phyloP scores from a whole-genome alignment of 73 alveolate species.

The Paramecium bursaria region DNA sequence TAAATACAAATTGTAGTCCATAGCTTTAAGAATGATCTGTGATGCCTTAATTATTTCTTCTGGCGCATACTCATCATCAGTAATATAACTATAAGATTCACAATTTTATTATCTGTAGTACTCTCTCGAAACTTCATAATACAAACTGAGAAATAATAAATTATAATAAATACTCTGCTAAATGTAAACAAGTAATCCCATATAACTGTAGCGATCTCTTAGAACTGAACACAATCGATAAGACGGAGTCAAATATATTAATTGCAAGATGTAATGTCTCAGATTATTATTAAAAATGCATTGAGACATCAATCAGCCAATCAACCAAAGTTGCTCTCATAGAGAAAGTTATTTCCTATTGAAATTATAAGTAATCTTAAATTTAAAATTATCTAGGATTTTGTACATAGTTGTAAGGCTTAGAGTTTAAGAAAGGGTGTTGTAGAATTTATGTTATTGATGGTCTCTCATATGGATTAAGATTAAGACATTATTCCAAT shows the following conservation, averaged over 20 bases:
- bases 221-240: conserved; percentile 76
- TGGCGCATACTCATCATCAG: conserved; percentile 88
- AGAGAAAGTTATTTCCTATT: conserved; percentile 82
- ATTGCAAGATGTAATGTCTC: conserved; percentile 94
- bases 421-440: conserved; percentile 77
- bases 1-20: conserved; percentile 73
- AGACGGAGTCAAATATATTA: conserved; percentile 84
- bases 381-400: conserved; percentile 9
- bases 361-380: conserved; percentile 62
- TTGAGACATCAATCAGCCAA: conserved; percentile 97
- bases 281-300: conserved; percentile 90
- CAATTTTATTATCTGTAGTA: conserved; percentile 92
- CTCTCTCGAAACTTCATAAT: conserved; percentile 91
- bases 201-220: conserved; percentile 87
- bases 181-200: conserved; percentile 97
- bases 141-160: conserved; percentile 65
- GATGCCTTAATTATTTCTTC: conserved; percentile 79
- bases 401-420: conserved; percentile 27
- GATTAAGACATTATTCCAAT: conserved; percentile 69
- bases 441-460: conserved; percentile 74
- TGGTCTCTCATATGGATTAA: conserved; percentile 76
- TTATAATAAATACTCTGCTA: conserved; percentile 79
- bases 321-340: conserved; percentile 95
- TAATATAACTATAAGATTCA: conserved; percentile 89
- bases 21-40: conserved; percentile 71